Base-by-base conservation (phyloP, 441 rosid genomes). In the Rhodomyrtus psidioides region DNA sequence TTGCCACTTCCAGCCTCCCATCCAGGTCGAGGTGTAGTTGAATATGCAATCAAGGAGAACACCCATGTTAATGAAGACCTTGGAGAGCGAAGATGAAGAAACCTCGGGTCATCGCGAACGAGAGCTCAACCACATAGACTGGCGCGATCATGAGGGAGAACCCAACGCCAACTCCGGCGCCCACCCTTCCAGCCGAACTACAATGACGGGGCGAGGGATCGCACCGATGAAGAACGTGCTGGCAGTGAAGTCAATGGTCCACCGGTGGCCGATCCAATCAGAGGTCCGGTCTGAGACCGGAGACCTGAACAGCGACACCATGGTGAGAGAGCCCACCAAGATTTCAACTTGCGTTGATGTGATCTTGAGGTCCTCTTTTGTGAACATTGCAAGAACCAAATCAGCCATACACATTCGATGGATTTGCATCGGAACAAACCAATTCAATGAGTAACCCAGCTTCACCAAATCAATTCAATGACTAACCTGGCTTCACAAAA, bases 91-190 rank as follows among this genome's bases (percentile, higher is more conserved):
- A 46, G 96, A 90, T 53, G 93, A 91, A n/a, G 86, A 95, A 88
- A 9, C 96, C 97, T 34, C 96, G 87, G 21, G 91, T 83, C 86
- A 74, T 74, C 34, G 95, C 89, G 6, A 95, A 94, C 14, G 96
- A 93, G 65, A 94, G 89, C 89, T 94, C 97, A 1, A 94, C 91
- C 0, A 91, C 88, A 53, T 94, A 95, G 51, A 95, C 93, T 1
- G 96, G 96, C 42, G 93, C 94, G 2, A 94, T 92, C 96, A 93
- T 94, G 28, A 95, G 88, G 59, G 97, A 90, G 89, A 89, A 95
- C 46, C 95, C 95, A n/a, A 95, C 89, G 3, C 96, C 96, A n/a
- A 93, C 87, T 21, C 97, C 95, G 9, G 95, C 95, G 2, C 94
- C 87, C 15, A 93, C 87, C 84, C 96, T 90, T 53, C 97, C 95